phyloP scores from a whole-genome alignment of 1,284 basidiomycete species.

The Trichosporon sp. region DNA sequence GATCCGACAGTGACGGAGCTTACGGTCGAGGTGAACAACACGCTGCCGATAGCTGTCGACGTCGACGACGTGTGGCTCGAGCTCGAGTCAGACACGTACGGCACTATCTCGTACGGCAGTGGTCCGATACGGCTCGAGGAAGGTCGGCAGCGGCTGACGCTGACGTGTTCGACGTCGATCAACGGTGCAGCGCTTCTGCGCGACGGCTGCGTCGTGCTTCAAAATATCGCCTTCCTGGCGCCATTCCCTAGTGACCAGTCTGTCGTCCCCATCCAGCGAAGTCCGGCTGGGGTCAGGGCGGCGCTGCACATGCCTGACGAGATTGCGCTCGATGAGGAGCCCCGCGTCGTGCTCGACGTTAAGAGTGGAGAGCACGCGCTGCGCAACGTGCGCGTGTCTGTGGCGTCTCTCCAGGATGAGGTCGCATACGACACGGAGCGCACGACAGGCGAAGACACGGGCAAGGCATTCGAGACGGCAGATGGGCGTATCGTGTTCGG shows the following conservation, averaged over 20 bases:
- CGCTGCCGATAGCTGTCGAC: constrained; percentile 23
- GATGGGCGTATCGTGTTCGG: constrained; percentile 15
- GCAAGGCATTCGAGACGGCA: not conserved
- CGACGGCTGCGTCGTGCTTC: constrained; percentile 22
- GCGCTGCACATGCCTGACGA: constrained; percentile 33
- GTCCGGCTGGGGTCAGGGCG: constrained; percentile 21
- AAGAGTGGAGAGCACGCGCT: constrained; percentile 18
- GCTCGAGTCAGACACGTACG: constrained; percentile 26
- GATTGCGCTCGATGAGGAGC: constrained; percentile 36
- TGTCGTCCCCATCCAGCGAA: constrained; percentile 19
- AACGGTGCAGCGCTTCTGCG: constrained; percentile 23
- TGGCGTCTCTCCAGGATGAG: constrained; percentile 24
- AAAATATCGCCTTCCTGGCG: constrained; percentile 19
- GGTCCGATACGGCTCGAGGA: constrained; percentile 23
- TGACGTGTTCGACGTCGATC: constrained; percentile 31
- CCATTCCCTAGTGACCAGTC: constrained; percentile 15
- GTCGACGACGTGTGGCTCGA: constrained; percentile 30
- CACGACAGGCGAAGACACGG: constrained; percentile 7
- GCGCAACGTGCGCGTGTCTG: constrained; percentile 14
- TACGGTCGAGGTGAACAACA: constrained; percentile 29
- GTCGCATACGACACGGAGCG: constrained; percentile 21
- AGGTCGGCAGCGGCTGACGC: constrained; percentile 29
- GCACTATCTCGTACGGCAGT: constrained; percentile 29
- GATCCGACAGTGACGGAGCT: constrained; percentile 28
- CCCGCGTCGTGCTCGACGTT: constrained; percentile 31